Evolutionary conservation across 371 early-diverging fungal genomes (phyloP).

Genomic region (Globomyces sp.): DNA sequence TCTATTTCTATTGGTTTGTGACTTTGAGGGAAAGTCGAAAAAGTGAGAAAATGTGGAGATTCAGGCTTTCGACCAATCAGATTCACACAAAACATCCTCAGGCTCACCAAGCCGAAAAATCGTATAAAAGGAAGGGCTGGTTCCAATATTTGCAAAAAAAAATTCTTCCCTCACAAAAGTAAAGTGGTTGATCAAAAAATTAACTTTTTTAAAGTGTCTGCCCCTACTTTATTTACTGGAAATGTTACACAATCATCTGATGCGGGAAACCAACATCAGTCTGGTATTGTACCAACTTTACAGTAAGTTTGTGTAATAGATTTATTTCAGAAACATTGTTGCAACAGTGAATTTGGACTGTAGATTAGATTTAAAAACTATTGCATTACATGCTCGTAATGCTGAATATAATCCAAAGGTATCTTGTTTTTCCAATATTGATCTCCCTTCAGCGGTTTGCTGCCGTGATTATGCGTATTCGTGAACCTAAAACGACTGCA

Average conservation of each 20-base stretch:
- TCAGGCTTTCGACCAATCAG: no score
- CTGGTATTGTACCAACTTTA: slow-evolving; percentile 19
- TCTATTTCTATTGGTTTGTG: no score
- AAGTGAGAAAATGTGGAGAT: no score
- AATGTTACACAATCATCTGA: neutral
- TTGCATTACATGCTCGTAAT: slow-evolving; percentile 99
- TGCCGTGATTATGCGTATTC: slow-evolving; percentile 99
- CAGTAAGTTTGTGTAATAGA: slow-evolving; percentile 10
- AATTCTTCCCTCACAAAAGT: neutral
- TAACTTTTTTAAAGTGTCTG: neutral
- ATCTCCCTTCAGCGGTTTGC: slow-evolving; percentile 91
- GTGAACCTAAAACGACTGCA: slow-evolving; percentile 99
- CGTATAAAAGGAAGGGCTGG: no score
- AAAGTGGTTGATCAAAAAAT: slow-evolving; percentile 6
- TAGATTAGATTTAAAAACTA: slow-evolving; percentile 98
- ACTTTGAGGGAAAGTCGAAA: no score
- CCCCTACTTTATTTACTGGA: slow-evolving; percentile 12
- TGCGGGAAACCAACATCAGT: slow-evolving; percentile 14
- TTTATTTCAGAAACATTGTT: slow-evolving; percentile 84
- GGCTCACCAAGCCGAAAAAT: no score
- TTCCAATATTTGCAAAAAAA: no score
- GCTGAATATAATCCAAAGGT: slow-evolving; percentile 99
- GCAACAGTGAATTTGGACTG: slow-evolving; percentile 99
- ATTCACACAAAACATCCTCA: no score
- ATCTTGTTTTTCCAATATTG: slow-evolving; percentile 3